Evolutionary conservation across 208 protist species (phyloP).

Genomic region (Trypanosoma platydactyli): DNA sequence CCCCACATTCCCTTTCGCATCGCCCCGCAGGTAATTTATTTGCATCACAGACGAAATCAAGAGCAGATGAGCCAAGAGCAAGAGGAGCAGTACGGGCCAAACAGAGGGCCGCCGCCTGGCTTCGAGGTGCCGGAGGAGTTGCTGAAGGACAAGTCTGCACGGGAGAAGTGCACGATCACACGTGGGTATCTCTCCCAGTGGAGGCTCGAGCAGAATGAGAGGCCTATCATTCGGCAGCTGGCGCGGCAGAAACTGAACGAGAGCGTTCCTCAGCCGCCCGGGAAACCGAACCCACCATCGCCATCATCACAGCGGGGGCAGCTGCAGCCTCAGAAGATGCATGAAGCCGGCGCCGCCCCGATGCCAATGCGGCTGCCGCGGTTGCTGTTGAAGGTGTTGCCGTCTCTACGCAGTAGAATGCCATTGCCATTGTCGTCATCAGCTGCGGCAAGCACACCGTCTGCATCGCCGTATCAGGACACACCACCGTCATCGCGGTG

Average conservation of each 20-base stretch:
- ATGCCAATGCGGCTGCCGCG: conserved; percentile 19
- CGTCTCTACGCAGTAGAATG: background rate
- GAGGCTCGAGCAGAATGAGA: conserved; percentile 81
- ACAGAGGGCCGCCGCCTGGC: background rate
- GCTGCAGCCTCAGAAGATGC: background rate
- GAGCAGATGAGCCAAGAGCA: background rate
- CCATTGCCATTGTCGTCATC: background rate
- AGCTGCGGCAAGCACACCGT: too few species aligned
- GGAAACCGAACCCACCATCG: background rate
- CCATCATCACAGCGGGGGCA: background rate
- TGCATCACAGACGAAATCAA: background rate
- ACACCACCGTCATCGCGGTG: background rate
- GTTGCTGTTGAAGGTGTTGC: conserved; percentile 3
- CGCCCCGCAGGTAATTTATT: too few species aligned
- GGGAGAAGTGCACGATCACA: conserved; percentile 37
- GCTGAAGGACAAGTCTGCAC: conserved; percentile 44
- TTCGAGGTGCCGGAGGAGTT: conserved; percentile 45
- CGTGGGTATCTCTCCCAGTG: conserved; percentile 54
- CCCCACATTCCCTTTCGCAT: too few species aligned
- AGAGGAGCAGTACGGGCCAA: too few species aligned
- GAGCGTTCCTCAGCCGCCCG: background rate
- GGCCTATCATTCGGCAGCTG: conserved; percentile 45
- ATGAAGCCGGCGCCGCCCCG: conserved; percentile 18
- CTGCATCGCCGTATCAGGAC: background rate
- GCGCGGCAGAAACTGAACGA: conserved; percentile 35